These are phyloP conservation scores for Hyphodiscus hymeniophilus DNA, from an alignment of 495 filamentous ascomycete species.

Conservation along the genomic window DNA sequence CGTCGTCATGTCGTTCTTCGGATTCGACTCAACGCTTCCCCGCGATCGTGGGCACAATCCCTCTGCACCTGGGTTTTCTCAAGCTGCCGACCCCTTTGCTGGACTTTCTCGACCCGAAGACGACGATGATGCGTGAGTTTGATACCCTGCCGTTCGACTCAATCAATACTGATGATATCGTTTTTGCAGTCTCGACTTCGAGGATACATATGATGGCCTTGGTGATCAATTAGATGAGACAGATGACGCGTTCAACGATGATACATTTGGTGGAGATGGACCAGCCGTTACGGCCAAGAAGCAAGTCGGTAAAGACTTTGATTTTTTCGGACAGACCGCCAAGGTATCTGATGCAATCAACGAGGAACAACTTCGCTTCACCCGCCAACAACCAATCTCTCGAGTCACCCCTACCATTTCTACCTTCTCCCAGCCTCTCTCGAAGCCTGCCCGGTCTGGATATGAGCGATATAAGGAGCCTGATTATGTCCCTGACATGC, in stretches of 20 bases:
- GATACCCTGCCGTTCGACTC: too few species aligned
- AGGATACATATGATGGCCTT: constrained; percentile 96
- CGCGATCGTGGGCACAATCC: constrained; percentile 52
- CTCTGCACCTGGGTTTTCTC: constrained; percentile 64
- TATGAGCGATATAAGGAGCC: constrained; percentile 83
- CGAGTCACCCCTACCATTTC: constrained; percentile 29
- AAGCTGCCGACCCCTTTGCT: constrained; percentile 83
- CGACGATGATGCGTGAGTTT: constrained; percentile 70
- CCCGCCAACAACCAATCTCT: constrained; percentile 49
- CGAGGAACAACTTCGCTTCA: constrained; percentile 81
- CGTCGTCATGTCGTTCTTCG: constrained; percentile 64
- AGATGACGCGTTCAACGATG: constrained; percentile 93
- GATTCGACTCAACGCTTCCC: constrained; percentile 64
- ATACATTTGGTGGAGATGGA: constrained; percentile 71
- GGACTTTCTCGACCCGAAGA: constrained; percentile 54
- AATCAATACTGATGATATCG: too few species aligned
- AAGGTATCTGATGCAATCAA: constrained; percentile 75
- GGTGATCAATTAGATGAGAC: constrained; percentile 88
- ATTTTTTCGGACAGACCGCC: constrained; percentile 90
- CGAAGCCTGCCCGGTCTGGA: constrained; percentile 60
- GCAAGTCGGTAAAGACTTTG: constrained; percentile 82
- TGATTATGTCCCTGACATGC: constrained; percentile 71
- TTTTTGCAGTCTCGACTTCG: constrained; percentile 66
- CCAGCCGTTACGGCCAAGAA: constrained; percentile 22
- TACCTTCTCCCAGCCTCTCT: constrained; percentile 34